Base-by-base conservation (phyloP, 306 rosid genomes). In the Cicer arietinum region DNA sequence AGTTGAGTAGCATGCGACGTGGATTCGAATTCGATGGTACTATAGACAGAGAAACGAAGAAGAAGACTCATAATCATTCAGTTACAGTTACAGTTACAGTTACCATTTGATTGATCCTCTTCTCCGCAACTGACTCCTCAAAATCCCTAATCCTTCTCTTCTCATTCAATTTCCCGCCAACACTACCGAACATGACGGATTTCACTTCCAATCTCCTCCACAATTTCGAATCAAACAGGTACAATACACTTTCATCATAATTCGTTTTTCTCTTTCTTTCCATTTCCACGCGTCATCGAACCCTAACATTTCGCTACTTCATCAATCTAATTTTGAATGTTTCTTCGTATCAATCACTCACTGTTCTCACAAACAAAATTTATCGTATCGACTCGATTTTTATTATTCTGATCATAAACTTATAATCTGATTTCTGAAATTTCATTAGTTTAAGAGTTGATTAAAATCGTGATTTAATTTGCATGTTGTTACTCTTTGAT, bases 141-240 rank as follows among this genome's bases (percentile, higher is more conserved):
- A 30, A 30, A 71, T 56, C 76, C 83, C 82, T 64, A 16, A 75
- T 69, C 58, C 47, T 65, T 35, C 52, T n/a, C 69, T 51, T 39
- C 14, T 9, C 13, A 65, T 73, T 69, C 79, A 47, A 35, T 6
- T 77, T 79, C 67, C 59, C 48, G 69, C 68, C 74, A 50, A 40
- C 43, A 6, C 59, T 18, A 43, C 81, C 89, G 84, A 57, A 43
- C n/a, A 92, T 89, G 88, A 41, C 80, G 94, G 88, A 82, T n/a
- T 73, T 73, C 78, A 53, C 66, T 69, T 85, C 71, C 84, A 80
- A 77, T 73, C 69, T 84, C 86, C 86, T 79, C 86, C 90, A 89
- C 88, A 78, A 62, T 67, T 80, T 82, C 69, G 77, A 87, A 30
- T 85, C 82, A 11, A 83, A 73, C 58, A 86, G 94, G 92, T 90